These are phyloP conservation scores for Marasmius tenuissimus DNA, from an alignment of 1,284 basidiomycete genomes.

Conservation along the genomic window DNA sequence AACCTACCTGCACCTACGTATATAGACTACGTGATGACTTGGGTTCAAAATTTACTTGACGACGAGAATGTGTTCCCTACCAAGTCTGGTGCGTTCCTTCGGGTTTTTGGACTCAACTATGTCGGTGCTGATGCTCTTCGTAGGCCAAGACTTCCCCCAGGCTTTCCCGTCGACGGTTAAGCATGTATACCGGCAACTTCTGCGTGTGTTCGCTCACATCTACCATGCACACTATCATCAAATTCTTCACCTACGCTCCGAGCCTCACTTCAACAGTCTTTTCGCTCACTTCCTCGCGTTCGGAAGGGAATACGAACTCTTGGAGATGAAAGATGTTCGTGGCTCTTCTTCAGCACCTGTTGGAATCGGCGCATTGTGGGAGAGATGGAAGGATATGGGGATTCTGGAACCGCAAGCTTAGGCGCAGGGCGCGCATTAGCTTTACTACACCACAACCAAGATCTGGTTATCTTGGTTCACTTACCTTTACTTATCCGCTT, in stretches of 20 bases:
- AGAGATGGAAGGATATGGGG: conserved; percentile 81
- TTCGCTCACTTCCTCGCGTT: conserved; percentile 98
- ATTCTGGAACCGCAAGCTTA: conserved; percentile 43
- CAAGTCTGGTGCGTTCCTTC: conserved; percentile 71
- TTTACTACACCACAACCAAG: neutral
- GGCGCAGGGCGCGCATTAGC: neutral
- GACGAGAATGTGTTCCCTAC: conserved; percentile 95
- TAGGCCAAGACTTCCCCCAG: conserved; percentile 89
- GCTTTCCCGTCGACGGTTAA: conserved; percentile 92
- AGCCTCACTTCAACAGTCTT: conserved; percentile 97
- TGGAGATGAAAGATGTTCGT: conserved; percentile 89
- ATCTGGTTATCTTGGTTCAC: conserved; percentile 8
- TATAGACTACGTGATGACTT: conserved; percentile 99
- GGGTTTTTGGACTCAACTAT: neutral
- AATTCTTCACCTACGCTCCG: conserved; percentile 91
- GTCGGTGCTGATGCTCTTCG: conserved; percentile 5
- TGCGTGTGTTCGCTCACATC: conserved; percentile 96
- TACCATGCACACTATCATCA: conserved; percentile 95
- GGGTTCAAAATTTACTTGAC: conserved; percentile 92
- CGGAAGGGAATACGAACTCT: conserved; percentile 87
- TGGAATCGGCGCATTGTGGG: conserved; percentile 85
- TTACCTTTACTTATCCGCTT: neutral
- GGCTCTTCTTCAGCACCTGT: conserved; percentile 62
- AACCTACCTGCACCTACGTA: conserved; percentile 95
- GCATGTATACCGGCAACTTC: conserved; percentile 95